Evolutionary conservation across 2,329 filamentous ascomycete species (phyloP), one percentile per base, ranked within the genome.

Genomic region (Trichophyton rubrum): DNA sequence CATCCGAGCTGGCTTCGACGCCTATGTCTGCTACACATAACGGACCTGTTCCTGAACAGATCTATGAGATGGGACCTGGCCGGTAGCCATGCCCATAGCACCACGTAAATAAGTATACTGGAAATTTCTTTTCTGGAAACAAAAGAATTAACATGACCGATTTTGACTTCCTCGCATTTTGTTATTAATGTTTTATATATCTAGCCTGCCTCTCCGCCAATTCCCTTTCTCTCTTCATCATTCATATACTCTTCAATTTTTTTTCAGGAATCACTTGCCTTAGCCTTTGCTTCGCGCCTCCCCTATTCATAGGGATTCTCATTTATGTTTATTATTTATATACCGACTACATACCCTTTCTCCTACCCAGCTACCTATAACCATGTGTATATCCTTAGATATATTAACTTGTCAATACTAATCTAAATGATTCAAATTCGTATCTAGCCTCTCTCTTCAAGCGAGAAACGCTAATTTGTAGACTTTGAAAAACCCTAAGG

Each of bases 21-120:
- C 58, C 56, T 7, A 61, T 64, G 60, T 51, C 56, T 40, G 56
- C 64, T 24, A 65, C 62, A 13, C 61, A 63, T 57, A 30, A 49
- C 11, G 64, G 64, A 15, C 64, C 64, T 3, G 61, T 64, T 5
- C 61, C 62, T 11, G 62, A 65, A 9, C 62, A 64, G 22, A 63
- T 65, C 20, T 63, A 65, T 47, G 64, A 65, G 35, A 62, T 65
- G 59, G 62, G 60, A 6, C 35, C 59, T 3, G 58, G 59, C 5
- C 41, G 59, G 56, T 59, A 47, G 57, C 17, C 43, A 5, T 24
- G 1, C 27, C 27, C 27, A 30, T 30, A 30, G 27, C 27, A 30
- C 7, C 7, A 30, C 27, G 6, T 30, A 30, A 30, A 30, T 30
- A 30, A 30, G 27, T 30, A 30, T 30, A 30, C 27, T 30, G 27